Percentiles rank a stretch among this genome's conserved stretches.
phyloP scores from a whole-genome alignment of 2,329 filamentous ascomycete species.

The Aspergillus tubingensis region DNA sequence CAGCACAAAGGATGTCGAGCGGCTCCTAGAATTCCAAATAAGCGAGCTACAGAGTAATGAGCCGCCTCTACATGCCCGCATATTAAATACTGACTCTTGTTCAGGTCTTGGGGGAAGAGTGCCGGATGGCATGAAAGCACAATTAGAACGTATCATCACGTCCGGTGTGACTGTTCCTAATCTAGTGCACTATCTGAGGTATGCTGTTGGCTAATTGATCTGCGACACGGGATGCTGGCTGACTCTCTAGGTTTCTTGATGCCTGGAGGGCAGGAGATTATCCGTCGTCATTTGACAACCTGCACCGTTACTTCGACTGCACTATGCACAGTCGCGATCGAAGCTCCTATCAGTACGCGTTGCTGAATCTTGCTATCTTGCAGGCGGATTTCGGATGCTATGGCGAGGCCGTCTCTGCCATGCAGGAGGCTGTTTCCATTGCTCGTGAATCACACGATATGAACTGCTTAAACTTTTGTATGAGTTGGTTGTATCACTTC shows the following conservation, averaged over 20 bases:
- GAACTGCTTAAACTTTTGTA: constrained; percentile 87
- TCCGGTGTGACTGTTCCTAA: constrained; percentile 70
- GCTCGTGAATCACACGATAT: constrained; percentile 91
- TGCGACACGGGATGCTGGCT: constrained; percentile 21
- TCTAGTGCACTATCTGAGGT: constrained; percentile 74
- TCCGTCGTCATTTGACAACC: constrained; percentile 81
- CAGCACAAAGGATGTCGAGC: constrained; percentile 78
- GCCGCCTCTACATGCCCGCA: constrained; percentile 23
- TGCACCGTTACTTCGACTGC: constrained; percentile 96
- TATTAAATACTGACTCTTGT: background rate
- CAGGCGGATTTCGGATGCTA: constrained; percentile 95
- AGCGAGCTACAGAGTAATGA: constrained; percentile 75
- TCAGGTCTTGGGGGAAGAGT: constrained; percentile 75
- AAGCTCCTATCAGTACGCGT: constrained; percentile 88
- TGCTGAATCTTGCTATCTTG: constrained; percentile 88
- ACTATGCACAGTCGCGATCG: constrained; percentile 83
- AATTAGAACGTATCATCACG: constrained; percentile 68
- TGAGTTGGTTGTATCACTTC: constrained; percentile 96
- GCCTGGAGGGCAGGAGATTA: constrained; percentile 91
- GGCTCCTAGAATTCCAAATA: constrained; percentile 82
- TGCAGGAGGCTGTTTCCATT: constrained; percentile 94
- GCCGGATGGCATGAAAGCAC: constrained; percentile 70
- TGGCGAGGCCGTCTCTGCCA: constrained; percentile 84
- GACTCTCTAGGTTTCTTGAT: constrained; percentile 71
- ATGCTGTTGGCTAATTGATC: constrained; percentile 18